Evolutionary conservation across 2,329 filamentous ascomycete genomes (phyloP).

Genomic region (Fusarium metavorans): DNA sequence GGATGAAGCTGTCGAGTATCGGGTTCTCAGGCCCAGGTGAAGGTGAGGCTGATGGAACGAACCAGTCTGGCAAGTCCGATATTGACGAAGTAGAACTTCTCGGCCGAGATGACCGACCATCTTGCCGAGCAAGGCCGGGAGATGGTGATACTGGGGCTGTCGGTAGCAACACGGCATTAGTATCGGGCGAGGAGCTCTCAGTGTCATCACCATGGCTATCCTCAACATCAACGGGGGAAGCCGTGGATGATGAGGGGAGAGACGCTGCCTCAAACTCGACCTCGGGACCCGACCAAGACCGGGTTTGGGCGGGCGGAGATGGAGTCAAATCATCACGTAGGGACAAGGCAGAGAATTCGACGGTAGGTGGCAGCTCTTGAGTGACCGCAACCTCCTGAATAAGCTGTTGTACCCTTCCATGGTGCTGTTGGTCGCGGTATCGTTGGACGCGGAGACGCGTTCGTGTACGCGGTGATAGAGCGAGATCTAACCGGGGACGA

Average conservation of each 20-base stretch:
- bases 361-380: not conserved
- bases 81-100: not conserved
- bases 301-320: not conserved
- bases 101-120: not conserved
- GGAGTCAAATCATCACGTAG: not conserved
- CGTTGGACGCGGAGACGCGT: conserved; percentile 8
- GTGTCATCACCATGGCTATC: not conserved
- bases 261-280: not conserved
- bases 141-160: not conserved
- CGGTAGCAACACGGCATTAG: not conserved
- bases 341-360: not conserved
- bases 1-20: not conserved
- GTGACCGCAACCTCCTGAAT: not conserved
- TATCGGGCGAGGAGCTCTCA: not conserved
- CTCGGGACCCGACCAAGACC: not conserved
- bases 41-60: not conserved
- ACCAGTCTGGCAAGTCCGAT: not conserved
- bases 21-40: not conserved
- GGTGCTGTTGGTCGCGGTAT: conserved; percentile 3
- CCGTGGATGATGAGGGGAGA: not conserved
- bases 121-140: not conserved
- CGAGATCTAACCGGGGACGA: too few relatives aligned
- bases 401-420: not conserved
- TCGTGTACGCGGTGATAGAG: too few relatives aligned
- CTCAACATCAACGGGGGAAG: not conserved